Conservation (phyloP, 208 protist species). For the Trypanosoma scelopori region DNA sequence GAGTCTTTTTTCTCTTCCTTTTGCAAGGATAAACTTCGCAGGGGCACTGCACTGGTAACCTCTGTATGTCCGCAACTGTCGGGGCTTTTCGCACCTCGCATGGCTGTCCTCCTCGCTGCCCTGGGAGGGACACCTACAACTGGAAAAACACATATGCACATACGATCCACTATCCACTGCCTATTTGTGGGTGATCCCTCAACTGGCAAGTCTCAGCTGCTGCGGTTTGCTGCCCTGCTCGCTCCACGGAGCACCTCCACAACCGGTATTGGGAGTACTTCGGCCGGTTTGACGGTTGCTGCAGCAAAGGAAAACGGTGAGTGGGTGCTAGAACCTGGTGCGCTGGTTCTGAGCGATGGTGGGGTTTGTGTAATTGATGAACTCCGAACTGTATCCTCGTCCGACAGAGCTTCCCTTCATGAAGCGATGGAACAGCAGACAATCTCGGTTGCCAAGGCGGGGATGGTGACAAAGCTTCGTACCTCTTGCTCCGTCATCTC, state of each 20-base stretch:
- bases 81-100: conserved; percentile 78
- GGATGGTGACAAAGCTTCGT: conserved; percentile 95
- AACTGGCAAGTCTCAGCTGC: conserved; percentile 96
- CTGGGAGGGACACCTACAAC: conserved; percentile 62
- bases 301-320: conserved; percentile 87
- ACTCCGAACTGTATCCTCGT: conserved; percentile 94
- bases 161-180: conserved; percentile 95
- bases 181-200: conserved; percentile 99
- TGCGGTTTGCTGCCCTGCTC: conserved; percentile 79
- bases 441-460: conserved; percentile 95
- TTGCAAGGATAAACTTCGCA: conserved; percentile 41
- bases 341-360: conserved; percentile 96
- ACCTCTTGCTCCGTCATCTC: conserved; percentile 94
- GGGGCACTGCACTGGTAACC: conserved; percentile 45
- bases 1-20: conserved; percentile 77
- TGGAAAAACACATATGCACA: conserved; percentile 67
- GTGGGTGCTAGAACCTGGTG: conserved; percentile 96
- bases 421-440: conserved; percentile 99
- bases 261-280: conserved; percentile 90
- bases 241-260: conserved; percentile 87
- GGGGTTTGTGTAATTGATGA: conserved; percentile 98
- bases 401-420: conserved; percentile 95
- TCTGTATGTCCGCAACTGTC: conserved; percentile 76
- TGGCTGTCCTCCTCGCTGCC: conserved; percentile 74
- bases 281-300: conserved; percentile 90